Evolutionary conservation across 345 rosid genomes (phyloP), one percentile per base, ranked within the genome.

Genomic region (Dipteronia sinensis): DNA sequence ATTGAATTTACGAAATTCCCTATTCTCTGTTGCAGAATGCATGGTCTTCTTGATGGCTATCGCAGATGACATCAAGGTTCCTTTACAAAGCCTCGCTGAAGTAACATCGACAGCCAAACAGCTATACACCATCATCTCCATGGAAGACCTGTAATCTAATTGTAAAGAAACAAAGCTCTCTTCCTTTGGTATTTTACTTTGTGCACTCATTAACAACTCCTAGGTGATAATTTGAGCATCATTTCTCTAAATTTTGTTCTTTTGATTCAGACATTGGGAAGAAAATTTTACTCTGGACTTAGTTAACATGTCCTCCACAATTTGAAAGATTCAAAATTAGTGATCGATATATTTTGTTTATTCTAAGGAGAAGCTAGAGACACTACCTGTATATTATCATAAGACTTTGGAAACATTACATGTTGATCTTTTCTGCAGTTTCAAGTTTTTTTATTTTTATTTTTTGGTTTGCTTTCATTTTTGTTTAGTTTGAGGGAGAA

Each of bases 91-190:
- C 75, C 82, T 89, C 8, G 74, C 80, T 66, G 82, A 76, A 71
- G 78, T 80, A 67, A 86, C 92, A 76, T 86, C 87, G 89, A 86
- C 88, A 38, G 88, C 87, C 10, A 86, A 81, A 66, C 78, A 84
- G 77, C 81, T 85, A 58, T 67, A 73, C 61, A 61, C 25, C 69
- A 79, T 81, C 68, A 76, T 83, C 74, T 82, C 69, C 31, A 73
- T 81, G 71, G 85, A 83, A 78, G 73, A 81, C 71, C 72, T 76
- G 20, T 82, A 78, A 73, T 81, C 70, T 75, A 15, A 25, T 4
- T 17, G 58, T 25, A 29, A 65, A 47, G 62, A 22, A 73, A 62
- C 66, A 7, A 6, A 20, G 7, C 58, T 17, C 69, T 62, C 15
- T 25, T 59, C 27, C 22, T 59, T 20, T 22, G 44, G 46, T 27